Percentiles rank a stretch among this genome's conserved stretches.
phyloP scores from a whole-genome alignment of 345 rosid species.

The Conringia planisiliqua region DNA sequence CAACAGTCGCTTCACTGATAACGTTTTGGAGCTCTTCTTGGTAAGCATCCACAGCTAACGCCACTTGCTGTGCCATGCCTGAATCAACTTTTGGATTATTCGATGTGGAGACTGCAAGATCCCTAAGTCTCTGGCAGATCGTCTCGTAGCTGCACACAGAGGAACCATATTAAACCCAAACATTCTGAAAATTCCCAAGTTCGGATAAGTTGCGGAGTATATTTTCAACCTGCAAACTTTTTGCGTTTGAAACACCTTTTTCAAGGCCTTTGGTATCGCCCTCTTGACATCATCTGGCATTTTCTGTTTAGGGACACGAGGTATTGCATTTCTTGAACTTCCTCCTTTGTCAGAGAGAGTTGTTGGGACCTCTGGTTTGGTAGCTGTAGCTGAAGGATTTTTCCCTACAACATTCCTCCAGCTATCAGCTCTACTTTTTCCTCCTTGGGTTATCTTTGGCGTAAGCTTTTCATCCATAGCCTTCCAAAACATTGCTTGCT shows the following conservation, averaged over 20 bases:
- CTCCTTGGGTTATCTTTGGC: slow-evolving; percentile 1
- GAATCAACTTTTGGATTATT: slow-evolving; percentile 67
- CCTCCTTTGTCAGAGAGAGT: slow-evolving; percentile 39
- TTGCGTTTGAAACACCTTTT: slow-evolving; percentile 62
- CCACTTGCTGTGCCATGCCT: slow-evolving; percentile 50
- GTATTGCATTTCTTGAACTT: slow-evolving; percentile 22
- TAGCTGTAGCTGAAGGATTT: slow-evolving; percentile 26
- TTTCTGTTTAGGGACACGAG: slow-evolving; percentile 29
- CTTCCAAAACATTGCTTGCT: not conserved
- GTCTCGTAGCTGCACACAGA: slow-evolving; percentile 52
- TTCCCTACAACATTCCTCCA: slow-evolving; percentile 24
- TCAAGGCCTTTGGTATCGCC: slow-evolving; percentile 66
- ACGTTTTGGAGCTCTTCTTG: slow-evolving; percentile 52
- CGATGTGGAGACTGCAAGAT: slow-evolving; percentile 58
- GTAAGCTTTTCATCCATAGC: not conserved
- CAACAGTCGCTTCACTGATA: slow-evolving; percentile 51
- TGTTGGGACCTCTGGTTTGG: slow-evolving; percentile 38
- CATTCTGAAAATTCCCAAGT: not conserved
- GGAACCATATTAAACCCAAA: not conserved
- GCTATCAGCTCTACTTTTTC: slow-evolving; percentile 33
- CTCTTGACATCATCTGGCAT: slow-evolving; percentile 62
- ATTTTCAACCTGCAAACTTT: slow-evolving; percentile 78
- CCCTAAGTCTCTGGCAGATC: slow-evolving; percentile 62
- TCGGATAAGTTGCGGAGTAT: not conserved
- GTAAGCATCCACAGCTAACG: slow-evolving; percentile 59